Evolutionary conservation across 441 rosid species (phyloP), one percentile per base, ranked within the genome.

Genomic region (Pelargonium cotyledonis): DNA sequence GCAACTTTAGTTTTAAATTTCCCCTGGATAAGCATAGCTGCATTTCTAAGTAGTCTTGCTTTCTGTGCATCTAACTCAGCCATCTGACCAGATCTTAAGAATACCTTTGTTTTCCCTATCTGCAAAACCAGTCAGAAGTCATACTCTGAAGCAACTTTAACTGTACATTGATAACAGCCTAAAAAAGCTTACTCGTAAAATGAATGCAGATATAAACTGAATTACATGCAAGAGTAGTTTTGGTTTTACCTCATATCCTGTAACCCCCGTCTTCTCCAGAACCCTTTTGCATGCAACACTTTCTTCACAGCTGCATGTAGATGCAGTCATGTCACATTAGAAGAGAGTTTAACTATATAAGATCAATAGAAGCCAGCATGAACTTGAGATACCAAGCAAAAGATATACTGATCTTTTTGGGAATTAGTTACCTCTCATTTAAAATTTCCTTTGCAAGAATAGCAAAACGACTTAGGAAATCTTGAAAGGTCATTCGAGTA

Each of bases 21-120:
- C 43, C 96, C 71, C 77, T 92, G 99, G 72, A 95, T 86, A 14
- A 78, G 81, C 81, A 83, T 90, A 5, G 99, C 99, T 65, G 98
- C 97, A 65, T 26, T 79, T 72, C 81, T 88, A 75, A 95, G 89
- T 8, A 95, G 87, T 81, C 84, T 90, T 51, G 98, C 77, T 68
- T 97, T 90, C 71, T 87, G 76, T 74, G 96, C 89, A 74, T 95
- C 99, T 67, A 95, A 82, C 80, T 92, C 99, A 71, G 99, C 99
- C 98, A 95, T 95, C 81, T 92, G 98, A 72, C 98, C 99, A 8
- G 97, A 96, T 79, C 99, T 89, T 73, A 95, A 76, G 80, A 95
- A 95, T 65, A 95, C 86, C 86, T 92, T 95, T 29, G 98, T 95
- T 80, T 88, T 89, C 65, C 99, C 99, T 78, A 95, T 85, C 96